Conservation (phyloP, 805 yeast genomes). For the Wickerhamiella parazyma region DNA sequence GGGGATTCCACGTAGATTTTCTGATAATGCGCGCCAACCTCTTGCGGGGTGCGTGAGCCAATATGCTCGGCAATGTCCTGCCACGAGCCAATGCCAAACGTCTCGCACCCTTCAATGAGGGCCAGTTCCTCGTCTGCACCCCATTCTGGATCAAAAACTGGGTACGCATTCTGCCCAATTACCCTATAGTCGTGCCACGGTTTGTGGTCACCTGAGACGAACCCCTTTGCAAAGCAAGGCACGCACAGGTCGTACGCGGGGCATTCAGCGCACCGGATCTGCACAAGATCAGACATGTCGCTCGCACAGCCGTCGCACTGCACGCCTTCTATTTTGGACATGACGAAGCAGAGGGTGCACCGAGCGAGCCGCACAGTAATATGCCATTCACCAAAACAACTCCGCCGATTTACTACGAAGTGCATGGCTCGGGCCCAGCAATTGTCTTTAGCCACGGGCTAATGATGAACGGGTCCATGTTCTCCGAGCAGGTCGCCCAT, state of each 20-base stretch:
- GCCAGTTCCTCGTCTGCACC: constrained; percentile 96
- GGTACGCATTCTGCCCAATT: constrained; percentile 88
- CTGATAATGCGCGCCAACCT: constrained; percentile 73
- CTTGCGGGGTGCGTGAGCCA: constrained; percentile 84
- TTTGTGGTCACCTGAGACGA: constrained; percentile 67
- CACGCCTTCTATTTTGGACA: constrained; percentile 7
- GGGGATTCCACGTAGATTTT: constrained; percentile 53
- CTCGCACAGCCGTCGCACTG: constrained; percentile 89
- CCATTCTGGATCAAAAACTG: constrained; percentile 83
- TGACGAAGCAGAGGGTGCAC: neutral
- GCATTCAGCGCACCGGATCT: constrained; percentile 86
- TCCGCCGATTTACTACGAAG: constrained; percentile 5
- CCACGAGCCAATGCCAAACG: constrained; percentile 91
- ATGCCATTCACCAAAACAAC: constrained; percentile 6
- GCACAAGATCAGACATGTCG: constrained; percentile 83
- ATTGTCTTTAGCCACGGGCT: constrained; percentile 7
- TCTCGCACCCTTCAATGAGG: constrained; percentile 82
- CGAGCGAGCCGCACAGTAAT: too few relatives aligned
- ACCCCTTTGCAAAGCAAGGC: constrained; percentile 86
- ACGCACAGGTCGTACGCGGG: constrained; percentile 94
- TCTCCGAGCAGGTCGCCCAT: neutral
- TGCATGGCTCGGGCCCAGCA: constrained; percentile 1
- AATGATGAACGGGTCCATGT: constrained; percentile 4
- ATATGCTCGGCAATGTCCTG: constrained; percentile 95
- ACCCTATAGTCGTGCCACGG: constrained; percentile 90